Percentiles rank a stretch among this genome's conserved stretches.
Evolutionary conservation across 2,329 filamentous ascomycete species (phyloP).

Genomic region (Aspergillus vadensis): DNA sequence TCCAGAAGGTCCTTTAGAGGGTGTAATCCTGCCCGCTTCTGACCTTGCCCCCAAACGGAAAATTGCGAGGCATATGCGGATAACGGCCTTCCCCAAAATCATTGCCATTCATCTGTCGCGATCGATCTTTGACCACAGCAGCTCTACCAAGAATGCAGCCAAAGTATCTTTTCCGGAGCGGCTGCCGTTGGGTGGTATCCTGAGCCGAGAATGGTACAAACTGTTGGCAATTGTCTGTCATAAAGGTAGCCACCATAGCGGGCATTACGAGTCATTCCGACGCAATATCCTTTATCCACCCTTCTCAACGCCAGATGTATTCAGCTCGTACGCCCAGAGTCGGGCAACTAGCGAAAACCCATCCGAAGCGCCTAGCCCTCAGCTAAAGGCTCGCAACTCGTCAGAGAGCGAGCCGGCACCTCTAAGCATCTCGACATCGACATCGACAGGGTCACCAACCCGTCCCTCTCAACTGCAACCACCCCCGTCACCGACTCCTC

Average conservation of each 20-base stretch:
- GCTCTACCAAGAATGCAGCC: constrained; percentile 88
- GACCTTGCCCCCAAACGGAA: constrained; percentile 75
- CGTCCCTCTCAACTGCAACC: constrained; percentile 30
- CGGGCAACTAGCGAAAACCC: constrained; percentile 56
- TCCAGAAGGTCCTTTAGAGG: constrained; percentile 74
- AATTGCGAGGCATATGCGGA: constrained; percentile 84
- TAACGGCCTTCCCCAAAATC: constrained; percentile 84
- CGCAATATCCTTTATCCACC: constrained; percentile 78
- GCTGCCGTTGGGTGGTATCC: constrained; percentile 77
- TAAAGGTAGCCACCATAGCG: constrained; percentile 92
- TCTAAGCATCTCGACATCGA: constrained; percentile 36
- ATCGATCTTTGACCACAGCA: constrained; percentile 81
- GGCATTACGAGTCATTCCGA: constrained; percentile 95
- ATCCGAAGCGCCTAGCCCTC: constrained; percentile 41
- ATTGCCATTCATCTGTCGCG: constrained; percentile 89
- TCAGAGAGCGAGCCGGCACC: constrained; percentile 32
- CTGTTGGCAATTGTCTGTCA: constrained; percentile 87
- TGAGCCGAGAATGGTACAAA: constrained; percentile 78
- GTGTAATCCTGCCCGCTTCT: constrained; percentile 72
- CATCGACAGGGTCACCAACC: constrained; percentile 38
- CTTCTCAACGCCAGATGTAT: constrained; percentile 78
- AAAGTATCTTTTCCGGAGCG: constrained; percentile 90
- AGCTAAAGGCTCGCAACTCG: constrained; percentile 42
- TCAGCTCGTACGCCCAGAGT: constrained; percentile 73
- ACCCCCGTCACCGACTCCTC: constrained; percentile 21